phyloP scores from a whole-genome alignment of 495 filamentous ascomycete genomes.

The Terfezia claveryi region DNA sequence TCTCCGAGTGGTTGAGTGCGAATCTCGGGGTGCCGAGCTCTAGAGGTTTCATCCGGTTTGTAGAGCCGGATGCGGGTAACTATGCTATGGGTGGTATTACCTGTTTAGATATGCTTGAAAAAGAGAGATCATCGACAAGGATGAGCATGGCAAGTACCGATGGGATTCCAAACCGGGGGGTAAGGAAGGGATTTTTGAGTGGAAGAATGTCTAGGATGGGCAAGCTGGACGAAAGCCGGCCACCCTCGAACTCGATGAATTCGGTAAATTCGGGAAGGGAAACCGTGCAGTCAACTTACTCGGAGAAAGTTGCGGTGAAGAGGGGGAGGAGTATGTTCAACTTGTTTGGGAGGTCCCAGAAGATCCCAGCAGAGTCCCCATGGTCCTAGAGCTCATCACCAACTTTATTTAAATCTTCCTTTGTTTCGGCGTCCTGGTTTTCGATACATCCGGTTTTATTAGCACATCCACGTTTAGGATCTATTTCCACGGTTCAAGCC shows the following conservation, averaged over 20 bases:
- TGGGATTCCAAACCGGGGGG: not conserved
- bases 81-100: slow-evolving; percentile 15
- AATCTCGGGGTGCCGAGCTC: slow-evolving; percentile 38
- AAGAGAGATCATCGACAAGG: slow-evolving; percentile 3
- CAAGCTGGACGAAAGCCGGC: not conserved
- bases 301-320: not conserved
- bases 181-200: not conserved
- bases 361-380: slow-evolving; percentile 10
- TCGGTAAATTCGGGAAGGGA: not conserved
- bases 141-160: not conserved
- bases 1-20: slow-evolving; percentile 46
- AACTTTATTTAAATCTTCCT: no score
- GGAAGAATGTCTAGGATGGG: not conserved
- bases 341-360: slow-evolving; percentile 8
- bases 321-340: slow-evolving; percentile 17
- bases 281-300: not conserved
- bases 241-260: not conserved
- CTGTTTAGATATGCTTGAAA: slow-evolving; percentile 17
- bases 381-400: not conserved
- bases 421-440: no score
- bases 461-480: no score
- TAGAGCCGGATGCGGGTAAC: slow-evolving; percentile 19
- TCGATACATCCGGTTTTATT: no score
- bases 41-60: slow-evolving; percentile 49
- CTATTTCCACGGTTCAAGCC: no score